Conservation (phyloP, 2,329 filamentous ascomycete species). For the Gremmenia infestans region DNA sequence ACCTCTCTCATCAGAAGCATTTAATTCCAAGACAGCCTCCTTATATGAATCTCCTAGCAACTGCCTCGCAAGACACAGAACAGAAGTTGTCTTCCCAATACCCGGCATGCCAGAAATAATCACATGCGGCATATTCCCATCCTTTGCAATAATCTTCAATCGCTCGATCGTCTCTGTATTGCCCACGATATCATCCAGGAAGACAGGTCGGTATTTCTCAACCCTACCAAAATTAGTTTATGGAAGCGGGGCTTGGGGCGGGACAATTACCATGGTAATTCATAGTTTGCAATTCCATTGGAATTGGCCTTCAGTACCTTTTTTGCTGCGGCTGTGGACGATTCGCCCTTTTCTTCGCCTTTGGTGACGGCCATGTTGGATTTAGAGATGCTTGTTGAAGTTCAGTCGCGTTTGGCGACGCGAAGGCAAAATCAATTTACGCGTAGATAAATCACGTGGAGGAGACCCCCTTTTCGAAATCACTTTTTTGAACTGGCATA, state of each 20-base stretch:
- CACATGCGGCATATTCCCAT: slow-evolving; percentile 98
- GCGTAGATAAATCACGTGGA: slow-evolving; percentile 1
- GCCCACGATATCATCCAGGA: slow-evolving; percentile 93
- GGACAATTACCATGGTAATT: slow-evolving; percentile 66
- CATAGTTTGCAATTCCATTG: slow-evolving; percentile 55
- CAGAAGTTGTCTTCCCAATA: slow-evolving; percentile 96
- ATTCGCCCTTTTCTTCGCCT: slow-evolving; percentile 47
- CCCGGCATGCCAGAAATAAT: slow-evolving; percentile 99
- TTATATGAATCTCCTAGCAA: slow-evolving; percentile 91
- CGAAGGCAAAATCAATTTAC: slow-evolving; percentile 10
- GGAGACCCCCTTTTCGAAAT: background rate
- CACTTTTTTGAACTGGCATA: background rate
- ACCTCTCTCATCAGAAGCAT: slow-evolving; percentile 93
- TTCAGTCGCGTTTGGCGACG: slow-evolving; percentile 16
- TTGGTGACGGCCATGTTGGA: slow-evolving; percentile 26
- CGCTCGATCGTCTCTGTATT: slow-evolving; percentile 98
- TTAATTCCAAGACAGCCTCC: slow-evolving; percentile 93
- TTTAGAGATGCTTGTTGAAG: slow-evolving; percentile 9
- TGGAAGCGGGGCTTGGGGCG: slow-evolving; percentile 6
- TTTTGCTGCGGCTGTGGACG: slow-evolving; percentile 53
- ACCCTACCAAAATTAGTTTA: slow-evolving; percentile 58
- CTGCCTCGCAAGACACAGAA: slow-evolving; percentile 88
- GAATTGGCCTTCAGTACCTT: slow-evolving; percentile 47
- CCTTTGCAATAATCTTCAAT: slow-evolving; percentile 95
- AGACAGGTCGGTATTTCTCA: slow-evolving; percentile 93